Conservation (phyloP, 1,284 basidiomycete genomes). For the Ganoderma multipileum region DNA sequence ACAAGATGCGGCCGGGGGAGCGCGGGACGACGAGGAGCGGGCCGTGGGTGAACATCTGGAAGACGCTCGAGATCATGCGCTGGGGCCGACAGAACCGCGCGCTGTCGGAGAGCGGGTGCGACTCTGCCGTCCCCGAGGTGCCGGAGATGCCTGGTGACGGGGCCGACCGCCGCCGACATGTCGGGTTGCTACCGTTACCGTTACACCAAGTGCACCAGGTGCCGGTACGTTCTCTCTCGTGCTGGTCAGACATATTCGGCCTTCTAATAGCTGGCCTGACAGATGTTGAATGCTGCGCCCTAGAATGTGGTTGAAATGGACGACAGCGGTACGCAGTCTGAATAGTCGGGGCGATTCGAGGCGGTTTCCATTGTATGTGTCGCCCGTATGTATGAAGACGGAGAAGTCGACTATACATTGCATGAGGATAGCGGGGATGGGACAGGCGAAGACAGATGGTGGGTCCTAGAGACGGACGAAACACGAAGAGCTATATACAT, state of each 20-base stretch:
- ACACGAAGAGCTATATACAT: too few species aligned
- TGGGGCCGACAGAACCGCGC: neutral
- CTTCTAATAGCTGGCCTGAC: neutral
- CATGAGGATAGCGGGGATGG: too few species aligned
- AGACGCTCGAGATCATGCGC: conserved; percentile 3
- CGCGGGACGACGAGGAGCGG: neutral
- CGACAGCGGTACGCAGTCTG: neutral
- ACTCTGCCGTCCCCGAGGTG: neutral
- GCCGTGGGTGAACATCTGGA: neutral
- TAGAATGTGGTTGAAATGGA: neutral
- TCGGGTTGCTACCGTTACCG: too few species aligned
- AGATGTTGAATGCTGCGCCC: neutral
- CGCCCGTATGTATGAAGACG: too few species aligned
- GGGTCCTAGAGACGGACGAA: too few species aligned
- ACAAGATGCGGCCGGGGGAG: neutral
- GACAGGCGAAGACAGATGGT: too few species aligned
- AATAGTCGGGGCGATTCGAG: neutral
- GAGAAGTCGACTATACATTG: too few species aligned
- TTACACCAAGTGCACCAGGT: neutral
- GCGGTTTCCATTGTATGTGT: too few species aligned
- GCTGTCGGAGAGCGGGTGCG: neutral
- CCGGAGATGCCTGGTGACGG: neutral
- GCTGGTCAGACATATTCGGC: too few species aligned
- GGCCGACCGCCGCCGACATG: neutral
- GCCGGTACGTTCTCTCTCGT: neutral